Base-by-base conservation (phyloP, 352 stramenopile species). In the Pythium vanterpoolii region DNA sequence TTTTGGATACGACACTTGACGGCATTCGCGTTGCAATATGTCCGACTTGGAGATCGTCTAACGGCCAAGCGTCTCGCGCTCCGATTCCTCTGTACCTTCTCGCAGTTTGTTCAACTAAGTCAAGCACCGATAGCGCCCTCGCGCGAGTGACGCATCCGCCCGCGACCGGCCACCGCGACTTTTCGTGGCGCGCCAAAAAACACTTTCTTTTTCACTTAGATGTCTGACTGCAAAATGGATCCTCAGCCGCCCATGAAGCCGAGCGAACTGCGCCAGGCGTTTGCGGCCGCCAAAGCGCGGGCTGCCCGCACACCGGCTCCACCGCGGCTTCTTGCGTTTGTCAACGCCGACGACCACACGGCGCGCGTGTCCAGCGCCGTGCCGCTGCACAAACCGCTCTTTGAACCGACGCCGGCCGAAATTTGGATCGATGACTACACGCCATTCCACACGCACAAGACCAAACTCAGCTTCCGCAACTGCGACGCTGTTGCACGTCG, bases 351-450 rank as follows among this genome's bases (percentile, higher is more conserved):
- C 53, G 86, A 96, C 60, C 77, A 96, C 73, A 88, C 83, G 1
- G 34, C 66, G 13, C 74, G 68, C 49, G 62, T 86, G 9, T 74
- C 79, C 11, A 91, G 76, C 66, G 42, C 60, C 10, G 90, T 98
- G 24, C 84, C 88, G 0, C 51, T 96, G 34, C 85, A 96, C 48
- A 75, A 85, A 47, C 89, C 91, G 27, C 65, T 98, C 39, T 98
- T 98, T 48, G 80, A 97, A 47, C 76, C 92, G 8, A 77, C 68
- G 30, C 92, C 93, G 0, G 66, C 74, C 0, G 76, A 89, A 36
- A 72, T 98, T 46, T 87, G 90, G 69, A 98, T 98, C 64, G 85
- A 96, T 48, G 83, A 97, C 57, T 98, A 98, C 72, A 89, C 81
- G 39, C 86, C 92, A 4, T 98, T 98, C 65, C 65, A 94, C 24